Percentiles rank a stretch among this genome's conserved stretches.
phyloP scores from a whole-genome alignment of 352 stramenopile genomes.

The Globisporangium uncinulatum region DNA sequence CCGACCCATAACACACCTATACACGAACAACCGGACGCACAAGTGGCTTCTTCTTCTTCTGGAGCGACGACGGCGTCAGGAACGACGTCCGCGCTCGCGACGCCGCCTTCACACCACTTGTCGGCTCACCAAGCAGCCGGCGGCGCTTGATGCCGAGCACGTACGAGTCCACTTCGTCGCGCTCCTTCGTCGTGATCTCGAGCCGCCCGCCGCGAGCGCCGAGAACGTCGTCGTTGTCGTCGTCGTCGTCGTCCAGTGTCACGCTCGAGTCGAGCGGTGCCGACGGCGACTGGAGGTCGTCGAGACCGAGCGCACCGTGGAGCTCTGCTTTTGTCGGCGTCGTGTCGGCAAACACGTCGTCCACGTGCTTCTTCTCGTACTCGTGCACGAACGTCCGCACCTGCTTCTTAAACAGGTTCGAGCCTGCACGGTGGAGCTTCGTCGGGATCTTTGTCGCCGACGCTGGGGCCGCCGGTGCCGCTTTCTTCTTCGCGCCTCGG shows the following conservation, averaged over 20 bases:
- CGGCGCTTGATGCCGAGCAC: slow-evolving; percentile 57
- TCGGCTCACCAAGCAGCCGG: slow-evolving; percentile 19
- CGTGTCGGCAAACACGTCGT: slow-evolving; percentile 53
- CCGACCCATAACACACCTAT: neutral
- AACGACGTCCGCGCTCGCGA: slow-evolving; percentile 1
- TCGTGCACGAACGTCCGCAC: slow-evolving; percentile 65
- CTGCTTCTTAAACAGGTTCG: slow-evolving; percentile 83
- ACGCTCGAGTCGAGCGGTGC: slow-evolving; percentile 10
- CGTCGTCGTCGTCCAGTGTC: slow-evolving; percentile 29
- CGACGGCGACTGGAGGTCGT: slow-evolving; percentile 53
- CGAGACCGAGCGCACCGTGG: slow-evolving; percentile 21
- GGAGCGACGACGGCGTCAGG: slow-evolving; percentile 8
- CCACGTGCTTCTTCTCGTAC: slow-evolving; percentile 69
- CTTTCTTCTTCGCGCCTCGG: slow-evolving; percentile 24
- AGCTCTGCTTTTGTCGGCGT: slow-evolving; percentile 40
- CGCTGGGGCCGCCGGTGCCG: neutral
- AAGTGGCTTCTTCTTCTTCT: slow-evolving; percentile 31
- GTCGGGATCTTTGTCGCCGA: slow-evolving; percentile 16
- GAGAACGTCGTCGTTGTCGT: slow-evolving; percentile 36
- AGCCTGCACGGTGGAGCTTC: slow-evolving; percentile 63
- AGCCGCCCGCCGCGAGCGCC: slow-evolving; percentile 37
- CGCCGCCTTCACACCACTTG: neutral
- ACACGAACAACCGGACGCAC: slow-evolving; percentile 12
- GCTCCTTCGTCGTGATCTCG: slow-evolving; percentile 46
- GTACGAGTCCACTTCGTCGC: slow-evolving; percentile 76